Percentiles rank a stretch among this genome's conserved stretches.
Evolutionary conservation across 2,329 filamentous ascomycete species (phyloP).

Genomic region (Graphilbum sp.): DNA sequence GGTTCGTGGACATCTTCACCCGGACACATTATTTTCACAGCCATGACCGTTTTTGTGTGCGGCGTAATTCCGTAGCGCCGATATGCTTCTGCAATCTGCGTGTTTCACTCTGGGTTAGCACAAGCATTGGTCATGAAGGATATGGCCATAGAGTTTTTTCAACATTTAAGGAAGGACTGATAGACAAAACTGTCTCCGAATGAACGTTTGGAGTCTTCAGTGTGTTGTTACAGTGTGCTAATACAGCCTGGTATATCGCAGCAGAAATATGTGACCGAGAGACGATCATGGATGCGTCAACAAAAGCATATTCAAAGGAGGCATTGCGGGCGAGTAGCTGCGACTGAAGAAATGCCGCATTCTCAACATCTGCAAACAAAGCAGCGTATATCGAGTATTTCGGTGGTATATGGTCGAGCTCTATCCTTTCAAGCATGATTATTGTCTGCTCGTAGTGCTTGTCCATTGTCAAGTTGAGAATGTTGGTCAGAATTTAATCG

Average conservation of each 20-base stretch:
- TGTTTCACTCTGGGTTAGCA: background rate
- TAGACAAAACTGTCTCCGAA: slow-evolving; percentile 68
- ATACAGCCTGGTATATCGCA: slow-evolving; percentile 63
- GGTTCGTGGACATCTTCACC: slow-evolving; percentile 25
- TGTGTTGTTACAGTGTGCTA: slow-evolving; percentile 37
- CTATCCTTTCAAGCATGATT: background rate
- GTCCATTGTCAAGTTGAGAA: too few relatives aligned
- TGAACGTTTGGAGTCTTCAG: slow-evolving; percentile 75
- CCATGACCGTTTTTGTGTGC: slow-evolving; percentile 53
- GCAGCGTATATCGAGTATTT: slow-evolving; percentile 53
- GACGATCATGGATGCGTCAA: slow-evolving; percentile 69
- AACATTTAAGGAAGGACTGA: slow-evolving; percentile 74
- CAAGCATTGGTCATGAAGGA: background rate
- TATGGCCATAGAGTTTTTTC: background rate
- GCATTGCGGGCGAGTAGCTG: slow-evolving; percentile 75
- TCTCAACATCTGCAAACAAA: slow-evolving; percentile 61
- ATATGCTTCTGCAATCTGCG: slow-evolving; percentile 79
- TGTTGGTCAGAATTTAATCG: too few relatives aligned
- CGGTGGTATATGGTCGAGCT: slow-evolving; percentile 58
- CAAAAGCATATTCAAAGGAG: slow-evolving; percentile 83
- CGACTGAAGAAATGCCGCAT: slow-evolving; percentile 60
- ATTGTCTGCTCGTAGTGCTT: too few relatives aligned
- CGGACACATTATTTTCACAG: slow-evolving; percentile 57
- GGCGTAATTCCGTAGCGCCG: slow-evolving; percentile 70
- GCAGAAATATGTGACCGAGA: slow-evolving; percentile 59